A percentile compares a stretch with the other conserved stretches of the same genome.
Conservation (phyloP, 2,329 filamentous ascomycete genomes). For the Onygenales sp. region DNA sequence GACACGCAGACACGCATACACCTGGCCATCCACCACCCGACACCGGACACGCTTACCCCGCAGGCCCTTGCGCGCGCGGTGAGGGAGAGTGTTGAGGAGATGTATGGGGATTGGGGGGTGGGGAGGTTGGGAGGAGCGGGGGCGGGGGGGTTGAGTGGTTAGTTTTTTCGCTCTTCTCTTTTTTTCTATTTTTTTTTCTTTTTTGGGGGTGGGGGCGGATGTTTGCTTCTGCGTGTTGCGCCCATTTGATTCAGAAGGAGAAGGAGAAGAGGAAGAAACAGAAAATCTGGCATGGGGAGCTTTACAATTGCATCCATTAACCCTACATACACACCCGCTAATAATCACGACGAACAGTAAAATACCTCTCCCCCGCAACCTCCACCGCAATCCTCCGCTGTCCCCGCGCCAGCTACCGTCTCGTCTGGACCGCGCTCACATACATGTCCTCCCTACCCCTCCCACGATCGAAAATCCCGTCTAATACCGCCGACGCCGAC, state of each 20-base stretch:
- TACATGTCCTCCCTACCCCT: constrained; percentile 63
- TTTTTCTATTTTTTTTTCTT: neutral
- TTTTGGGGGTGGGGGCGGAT: too few relatives aligned
- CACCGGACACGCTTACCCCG: constrained; percentile 59
- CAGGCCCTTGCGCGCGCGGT: constrained; percentile 60
- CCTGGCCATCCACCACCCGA: constrained; percentile 70
- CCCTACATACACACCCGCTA: neutral
- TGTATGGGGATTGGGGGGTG: constrained; percentile 85
- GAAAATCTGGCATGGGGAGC: neutral
- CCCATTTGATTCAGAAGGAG: neutral
- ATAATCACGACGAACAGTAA: constrained; percentile 48
- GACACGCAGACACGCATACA: constrained; percentile 39
- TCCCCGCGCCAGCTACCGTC: constrained; percentile 68
- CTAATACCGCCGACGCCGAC: constrained; percentile 6
- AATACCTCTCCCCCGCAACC: constrained; percentile 86
- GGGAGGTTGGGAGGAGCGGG: constrained; percentile 51
- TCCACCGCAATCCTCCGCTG: constrained; percentile 88
- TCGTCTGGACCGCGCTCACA: constrained; percentile 83
- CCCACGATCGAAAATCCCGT: constrained; percentile 33
- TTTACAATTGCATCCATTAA: neutral
- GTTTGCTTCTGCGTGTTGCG: neutral
- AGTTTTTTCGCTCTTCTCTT: constrained; percentile 10
- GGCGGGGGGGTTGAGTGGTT: constrained; percentile 60
- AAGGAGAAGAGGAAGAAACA: neutral
- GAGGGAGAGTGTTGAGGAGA: constrained; percentile 55